Conservation (phyloP, 345 rosid species). For the Limnanthes douglasii region DNA sequence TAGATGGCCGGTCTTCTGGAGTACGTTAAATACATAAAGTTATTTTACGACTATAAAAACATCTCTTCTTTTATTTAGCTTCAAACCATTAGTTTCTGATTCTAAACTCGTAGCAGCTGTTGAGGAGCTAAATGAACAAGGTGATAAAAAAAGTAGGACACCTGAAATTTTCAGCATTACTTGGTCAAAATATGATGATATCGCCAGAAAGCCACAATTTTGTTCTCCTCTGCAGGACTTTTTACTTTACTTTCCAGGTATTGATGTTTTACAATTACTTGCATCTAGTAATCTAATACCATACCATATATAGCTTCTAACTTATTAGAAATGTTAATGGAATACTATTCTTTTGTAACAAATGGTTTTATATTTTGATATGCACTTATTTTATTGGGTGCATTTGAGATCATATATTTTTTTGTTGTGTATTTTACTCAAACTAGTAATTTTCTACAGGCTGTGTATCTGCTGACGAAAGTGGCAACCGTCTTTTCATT, state of each 20-base stretch:
- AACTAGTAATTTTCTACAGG: constrained; percentile 23
- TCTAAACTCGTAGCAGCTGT: constrained; percentile 27
- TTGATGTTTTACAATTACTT: constrained; percentile 7
- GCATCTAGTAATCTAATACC: too few species aligned
- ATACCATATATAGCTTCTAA: too few species aligned
- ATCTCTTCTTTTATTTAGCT: neutral
- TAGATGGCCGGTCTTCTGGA: neutral
- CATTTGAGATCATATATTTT: neutral
- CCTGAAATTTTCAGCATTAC: constrained; percentile 18
- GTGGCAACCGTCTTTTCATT: constrained; percentile 45
- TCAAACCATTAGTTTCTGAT: neutral
- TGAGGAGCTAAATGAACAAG: constrained; percentile 24
- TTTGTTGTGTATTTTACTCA: neutral
- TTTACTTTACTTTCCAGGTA: constrained; percentile 66
- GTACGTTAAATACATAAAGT: neutral
- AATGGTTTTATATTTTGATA: neutral
- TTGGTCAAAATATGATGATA: constrained; percentile 44
- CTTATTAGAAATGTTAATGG: too few species aligned
- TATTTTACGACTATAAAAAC: constrained; percentile 2
- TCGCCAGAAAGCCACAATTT: constrained; percentile 30
- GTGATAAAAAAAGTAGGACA: constrained; percentile 17
- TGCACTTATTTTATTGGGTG: neutral
- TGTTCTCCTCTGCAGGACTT: constrained; percentile 35
- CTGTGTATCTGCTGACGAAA: constrained; percentile 65
- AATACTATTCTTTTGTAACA: too few species aligned